Evolutionary conservation across 129 eudicot species (phyloP), one percentile per base, ranked within the genome.

Genomic region (Sambucus nigra): DNA sequence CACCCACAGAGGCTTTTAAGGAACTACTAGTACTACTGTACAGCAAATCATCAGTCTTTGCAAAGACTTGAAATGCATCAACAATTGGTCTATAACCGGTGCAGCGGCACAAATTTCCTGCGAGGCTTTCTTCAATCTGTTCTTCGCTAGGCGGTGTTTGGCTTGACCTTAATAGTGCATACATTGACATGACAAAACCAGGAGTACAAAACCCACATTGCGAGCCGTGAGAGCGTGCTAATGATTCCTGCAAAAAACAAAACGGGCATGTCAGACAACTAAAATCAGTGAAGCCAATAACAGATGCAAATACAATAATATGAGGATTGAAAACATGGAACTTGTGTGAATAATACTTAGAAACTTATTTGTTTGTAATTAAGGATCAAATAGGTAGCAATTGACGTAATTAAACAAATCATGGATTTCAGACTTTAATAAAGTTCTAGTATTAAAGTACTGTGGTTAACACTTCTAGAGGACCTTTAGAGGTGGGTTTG

Each of bases 121-220:
- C 96, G 61, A 92, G 94, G 59, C 79, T 82, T 77, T 92, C 99
- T 80, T 86, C 96, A 40, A 92, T 92, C 57, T 92, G 85, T 42
- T 82, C 91, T 73, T 76, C 83, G 0, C 67, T 82, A 24, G 99
- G 99, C 61, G 87, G 88, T 6, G 70, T 64, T 67, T 69, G 53
- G 65, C 82, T 72, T 25, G 99, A 92, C 63, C 96, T 73, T 65
- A 92, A 68, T 44, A 92, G 55, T 44, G 96, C 96, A 54, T 92
- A 92, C 96, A 92, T 65, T n/a, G 99, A 92, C 99, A 92, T 92
- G 38, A 92, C 38, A 52, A 92, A 92, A 67, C 99, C 99, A 52
- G 99, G 96, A 57, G 99, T 92, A 55, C 99, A 92, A 62, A 92
- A 92, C 61, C 99, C 99, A 66, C 96, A 92, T 47, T 92, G 99